Base-by-base conservation (phyloP, 306 rosid genomes). In the Quercus agrifolia region DNA sequence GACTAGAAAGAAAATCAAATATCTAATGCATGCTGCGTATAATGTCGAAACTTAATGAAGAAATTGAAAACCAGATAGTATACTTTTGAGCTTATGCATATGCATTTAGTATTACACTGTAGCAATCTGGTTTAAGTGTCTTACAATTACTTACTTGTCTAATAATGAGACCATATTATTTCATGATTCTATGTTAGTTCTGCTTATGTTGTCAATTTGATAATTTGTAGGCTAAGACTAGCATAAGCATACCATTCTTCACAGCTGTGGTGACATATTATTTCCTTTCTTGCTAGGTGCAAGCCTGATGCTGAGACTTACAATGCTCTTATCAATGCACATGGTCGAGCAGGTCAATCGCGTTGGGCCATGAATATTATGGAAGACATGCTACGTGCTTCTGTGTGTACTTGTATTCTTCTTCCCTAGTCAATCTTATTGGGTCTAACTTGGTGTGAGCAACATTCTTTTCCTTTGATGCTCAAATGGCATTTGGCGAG, bases 321-420 rank as follows among this genome's bases (percentile, higher is more conserved):
- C 67, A 91, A 88, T 82, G 92, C 97, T 61, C 89, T 94, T 74
- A 91, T 94, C 77, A 90, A 92, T 85, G 95, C 88, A n/a, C 99
- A 92, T 77, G 99, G 99, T 81, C 88, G 93, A 75, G 89, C 84
- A 57, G 97, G 97, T 74, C 99, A 94, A 72, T 92, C 95, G 95
- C 97, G 97, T 75, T 94, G 99, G 99, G 97, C 99, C 49, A 84
- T 81, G 93, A 92, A 91, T 89, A 90, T 94, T 86, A 91, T 94
- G 99, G 97, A 94, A 6, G 97, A 87, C 90, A 92, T 94, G 99
- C 85, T 94, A 51, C 90, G 95, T 83, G 93, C 93, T 74, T 97
- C 99, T 94, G 99, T 92, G 91, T 89, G 99, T 94, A 94, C 87
- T 86, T 80, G 84, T 86, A 88, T 86, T 86, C 85, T 86, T 88